Base-by-base conservation (phyloP, 305 asterid genomes). In the Plantago lanceolata region DNA sequence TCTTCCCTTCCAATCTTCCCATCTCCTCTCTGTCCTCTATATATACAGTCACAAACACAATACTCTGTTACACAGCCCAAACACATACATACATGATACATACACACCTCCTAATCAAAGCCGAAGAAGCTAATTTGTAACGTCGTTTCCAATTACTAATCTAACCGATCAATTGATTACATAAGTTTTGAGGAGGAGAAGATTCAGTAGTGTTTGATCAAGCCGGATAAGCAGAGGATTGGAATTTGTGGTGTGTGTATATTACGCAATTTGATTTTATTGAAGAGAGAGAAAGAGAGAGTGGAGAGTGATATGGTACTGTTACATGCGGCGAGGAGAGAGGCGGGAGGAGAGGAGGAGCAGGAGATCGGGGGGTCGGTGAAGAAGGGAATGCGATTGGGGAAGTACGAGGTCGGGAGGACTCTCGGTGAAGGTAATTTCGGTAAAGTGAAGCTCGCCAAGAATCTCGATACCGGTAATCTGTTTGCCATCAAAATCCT, bases 341-440 rank as follows among this genome's bases (percentile, higher is more conserved):
- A 50, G 0, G 81, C 47, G 29, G 45, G 6, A 18, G 64, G 50
- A 24, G 59, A 54, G 9, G 28, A 20, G 19, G 28, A 24, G 19
- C 35, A 54, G 45, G 71, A 29, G 8, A 26, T 9, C 19, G 40
- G 6, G 19, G 69, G 24, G 18, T 8, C 9, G 48, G 31, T 33
- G 45, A 74, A 53, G 51, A 74, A 74, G 70, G 85, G 78, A 69
- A 79, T 70, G 76, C 79, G 83, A 58, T 61, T 92, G 63, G 96
- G 96, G 20, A 89, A 85, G 64, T 92, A 89, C 79, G 95, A 85
- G 57, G n/a, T 92, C 5, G 98, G 97, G 5, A 84, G 81, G 68
- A 92, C 88, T 0, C 72, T 92, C 48, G 98, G 98, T 3, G 95
- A 89, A 74, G 98, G 98, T n/a, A 89, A 92, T 64, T 92, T 92